phyloP scores from a whole-genome alignment of 202 grass and related monocot species.

The Digitaria exilis region DNA sequence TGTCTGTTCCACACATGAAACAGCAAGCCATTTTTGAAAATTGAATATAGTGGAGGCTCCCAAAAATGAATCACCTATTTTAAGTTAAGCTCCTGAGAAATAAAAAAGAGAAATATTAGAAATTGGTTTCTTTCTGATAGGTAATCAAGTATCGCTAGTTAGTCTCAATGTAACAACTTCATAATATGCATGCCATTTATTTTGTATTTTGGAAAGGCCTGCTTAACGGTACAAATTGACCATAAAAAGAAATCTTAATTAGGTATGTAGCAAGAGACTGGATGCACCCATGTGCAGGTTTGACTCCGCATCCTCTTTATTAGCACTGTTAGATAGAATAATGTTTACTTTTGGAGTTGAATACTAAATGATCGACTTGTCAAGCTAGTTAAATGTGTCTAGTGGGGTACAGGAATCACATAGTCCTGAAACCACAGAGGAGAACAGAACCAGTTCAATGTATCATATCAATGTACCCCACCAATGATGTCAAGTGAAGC shows the following conservation, averaged over 20 bases:
- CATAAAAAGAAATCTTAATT: constrained; percentile 16
- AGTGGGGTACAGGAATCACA: not conserved
- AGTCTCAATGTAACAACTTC: not conserved
- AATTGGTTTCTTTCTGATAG: not conserved
- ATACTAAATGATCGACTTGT: not conserved
- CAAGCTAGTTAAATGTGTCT: not conserved
- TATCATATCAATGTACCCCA: constrained; percentile 6
- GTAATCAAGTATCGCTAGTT: not conserved
- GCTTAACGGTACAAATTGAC: constrained; percentile 14
- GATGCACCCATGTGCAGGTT: constrained; percentile 22
- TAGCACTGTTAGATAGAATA: constrained; percentile 10
- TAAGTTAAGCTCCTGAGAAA: constrained; percentile 19
- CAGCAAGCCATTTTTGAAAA: constrained; percentile 57
- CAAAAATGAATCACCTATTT: constrained; percentile 12
- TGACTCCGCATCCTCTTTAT: not conserved
- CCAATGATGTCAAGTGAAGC: constrained; percentile 15
- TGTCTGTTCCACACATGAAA: constrained; percentile 46
- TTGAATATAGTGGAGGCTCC: not conserved
- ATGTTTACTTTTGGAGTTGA: constrained; percentile 6
- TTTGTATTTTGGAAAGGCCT: not conserved
- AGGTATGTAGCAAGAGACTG: not conserved
- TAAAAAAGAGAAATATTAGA: constrained; percentile 25
- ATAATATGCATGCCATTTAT: not conserved
- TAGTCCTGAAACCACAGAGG: constrained; percentile 6
- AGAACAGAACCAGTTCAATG: not conserved